Evolutionary conservation across 176 grass and related monocot species (phyloP).

Genomic region (Cenchrus americanus): DNA sequence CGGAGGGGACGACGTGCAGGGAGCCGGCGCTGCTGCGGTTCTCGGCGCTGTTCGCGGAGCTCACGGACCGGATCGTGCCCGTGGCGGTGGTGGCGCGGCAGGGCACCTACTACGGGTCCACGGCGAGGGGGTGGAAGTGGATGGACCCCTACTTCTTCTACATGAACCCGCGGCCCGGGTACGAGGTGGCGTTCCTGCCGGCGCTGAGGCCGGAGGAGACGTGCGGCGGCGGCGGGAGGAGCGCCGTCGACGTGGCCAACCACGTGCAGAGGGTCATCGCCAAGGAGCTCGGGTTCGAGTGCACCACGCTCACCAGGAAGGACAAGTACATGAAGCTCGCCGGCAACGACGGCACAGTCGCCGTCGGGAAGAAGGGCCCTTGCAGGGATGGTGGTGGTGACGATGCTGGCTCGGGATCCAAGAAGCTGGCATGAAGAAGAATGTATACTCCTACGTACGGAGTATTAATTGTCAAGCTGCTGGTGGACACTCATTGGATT

Average conservation of each 20-base stretch:
- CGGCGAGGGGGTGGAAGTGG: constrained; percentile 67
- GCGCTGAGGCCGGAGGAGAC: constrained; percentile 61
- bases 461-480: too few species aligned
- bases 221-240: constrained; percentile 42
- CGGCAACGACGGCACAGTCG: constrained; percentile 57
- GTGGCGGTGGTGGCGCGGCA: constrained; percentile 64
- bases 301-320: constrained; percentile 65
- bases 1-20: constrained; percentile 91
- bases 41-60: constrained; percentile 76
- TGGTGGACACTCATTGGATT: too few species aligned
- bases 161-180: constrained; percentile 78
- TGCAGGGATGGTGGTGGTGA: not conserved
- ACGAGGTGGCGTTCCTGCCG: constrained; percentile 71
- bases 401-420: not conserved
- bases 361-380: not conserved
- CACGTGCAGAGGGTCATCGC: constrained; percentile 70
- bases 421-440: not conserved
- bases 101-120: constrained; percentile 61
- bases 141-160: constrained; percentile 85
- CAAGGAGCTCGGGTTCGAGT: constrained; percentile 55
- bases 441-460: too few species aligned
- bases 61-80: constrained; percentile 70
- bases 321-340: constrained; percentile 87
- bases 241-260: constrained; percentile 72
- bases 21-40: constrained; percentile 79